Conservation (phyloP, 148 eudicot genomes). For the Vaccinium corymbosum region DNA sequence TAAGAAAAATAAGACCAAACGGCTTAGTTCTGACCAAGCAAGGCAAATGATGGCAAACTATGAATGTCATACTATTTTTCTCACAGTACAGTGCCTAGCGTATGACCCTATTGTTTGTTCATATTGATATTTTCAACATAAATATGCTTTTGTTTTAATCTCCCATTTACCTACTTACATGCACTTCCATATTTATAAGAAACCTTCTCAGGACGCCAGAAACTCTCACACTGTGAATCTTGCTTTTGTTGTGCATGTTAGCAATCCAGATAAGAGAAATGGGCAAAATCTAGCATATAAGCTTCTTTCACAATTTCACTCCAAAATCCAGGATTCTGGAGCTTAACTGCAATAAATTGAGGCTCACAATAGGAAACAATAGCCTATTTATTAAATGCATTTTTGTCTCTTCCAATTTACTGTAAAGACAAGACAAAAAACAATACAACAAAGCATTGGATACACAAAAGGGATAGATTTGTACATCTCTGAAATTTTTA, state of each 20-base stretch:
- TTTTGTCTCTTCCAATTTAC: not conserved
- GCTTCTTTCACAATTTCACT: not conserved
- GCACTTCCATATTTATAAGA: not conserved
- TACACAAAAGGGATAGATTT: not conserved
- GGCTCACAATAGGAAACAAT: not conserved
- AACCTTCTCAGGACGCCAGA: not conserved
- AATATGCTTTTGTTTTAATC: not conserved
- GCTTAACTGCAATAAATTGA: not conserved
- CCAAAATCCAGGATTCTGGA: not conserved
- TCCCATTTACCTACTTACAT: not conserved
- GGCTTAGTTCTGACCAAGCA: too few species aligned
- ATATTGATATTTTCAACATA: not conserved
- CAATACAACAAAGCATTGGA: not conserved
- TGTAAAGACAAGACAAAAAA: not conserved
- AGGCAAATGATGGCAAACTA: too few species aligned
- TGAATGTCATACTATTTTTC: too few species aligned
- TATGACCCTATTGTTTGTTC: too few species aligned
- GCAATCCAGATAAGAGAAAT: slow-evolving; percentile 2
- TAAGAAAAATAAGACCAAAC: too few species aligned
- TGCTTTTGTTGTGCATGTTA: not conserved
- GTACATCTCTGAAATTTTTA: not conserved
- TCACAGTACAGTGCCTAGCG: too few species aligned
- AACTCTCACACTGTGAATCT: not conserved
- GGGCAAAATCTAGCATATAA: not conserved
- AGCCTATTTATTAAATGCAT: not conserved